Conservation (phyloP, 371 early-diverging fungal genomes). For the Mortierella sp. region DNA sequence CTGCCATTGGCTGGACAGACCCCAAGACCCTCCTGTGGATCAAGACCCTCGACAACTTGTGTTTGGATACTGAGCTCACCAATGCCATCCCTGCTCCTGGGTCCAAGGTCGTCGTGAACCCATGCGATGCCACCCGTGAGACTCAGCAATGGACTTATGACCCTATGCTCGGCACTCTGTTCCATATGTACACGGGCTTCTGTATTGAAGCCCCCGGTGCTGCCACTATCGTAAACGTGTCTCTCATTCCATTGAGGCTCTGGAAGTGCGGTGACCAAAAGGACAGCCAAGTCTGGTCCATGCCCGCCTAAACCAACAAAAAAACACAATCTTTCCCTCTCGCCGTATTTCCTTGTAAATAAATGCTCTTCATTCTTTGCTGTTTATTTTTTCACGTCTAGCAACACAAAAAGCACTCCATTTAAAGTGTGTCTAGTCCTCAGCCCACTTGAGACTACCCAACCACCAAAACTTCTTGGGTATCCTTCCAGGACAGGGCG, state of each 20-base stretch:
- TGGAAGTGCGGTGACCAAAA: constrained; percentile 40
- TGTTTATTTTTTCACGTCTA: too few species aligned
- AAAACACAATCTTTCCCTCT: neutral
- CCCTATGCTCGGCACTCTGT: constrained; percentile 38
- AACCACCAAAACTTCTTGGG: constrained; percentile 87
- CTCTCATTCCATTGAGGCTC: constrained; percentile 17
- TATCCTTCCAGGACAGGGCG: constrained; percentile 91
- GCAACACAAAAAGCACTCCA: neutral
- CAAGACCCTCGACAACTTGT: constrained; percentile 38
- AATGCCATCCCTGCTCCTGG: constrained; percentile 3
- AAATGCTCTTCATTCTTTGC: neutral
- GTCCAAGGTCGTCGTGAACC: constrained; percentile 31
- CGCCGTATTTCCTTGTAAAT: neutral
- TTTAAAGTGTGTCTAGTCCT: constrained; percentile 45
- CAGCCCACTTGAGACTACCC: constrained; percentile 92
- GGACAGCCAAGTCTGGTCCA: constrained; percentile 51
- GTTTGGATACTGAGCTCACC: constrained; percentile 29
- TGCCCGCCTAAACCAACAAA: constrained; percentile 27
- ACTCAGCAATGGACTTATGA: constrained; percentile 53
- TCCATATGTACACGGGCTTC: constrained; percentile 32
- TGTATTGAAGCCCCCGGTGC: constrained; percentile 42
- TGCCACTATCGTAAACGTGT: neutral
- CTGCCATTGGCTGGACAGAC: neutral
- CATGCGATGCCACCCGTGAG: constrained; percentile 29
- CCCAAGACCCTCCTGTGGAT: constrained; percentile 32